Base-by-base conservation (phyloP, 208 protist species). In the Plasmodiophora brassicae region DNA sequence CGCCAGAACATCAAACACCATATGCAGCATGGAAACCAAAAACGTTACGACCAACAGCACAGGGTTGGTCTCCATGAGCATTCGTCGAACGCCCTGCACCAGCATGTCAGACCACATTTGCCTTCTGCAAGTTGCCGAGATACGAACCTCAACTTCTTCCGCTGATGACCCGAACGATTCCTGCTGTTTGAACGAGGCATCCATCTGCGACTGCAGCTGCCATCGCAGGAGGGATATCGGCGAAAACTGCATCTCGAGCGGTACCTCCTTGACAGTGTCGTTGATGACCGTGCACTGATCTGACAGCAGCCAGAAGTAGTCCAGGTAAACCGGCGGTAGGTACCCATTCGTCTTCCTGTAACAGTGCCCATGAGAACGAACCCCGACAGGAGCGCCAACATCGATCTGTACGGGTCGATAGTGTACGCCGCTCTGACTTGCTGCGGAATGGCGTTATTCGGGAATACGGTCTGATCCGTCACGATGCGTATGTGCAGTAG, bases 1-100 rank as follows among this genome's bases (percentile, higher is more conserved):
- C 1, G 98, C 98, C n/a, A 99, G 91, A 87, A 98, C 97, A 91
- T 99, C 97, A 89, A 99, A 99, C 28, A 90, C 85, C 54, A 95
- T 96, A 91, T 99, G 98, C 46, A 99, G 94, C 8, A 98, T 53
- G 8, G 96, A 96, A 20, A 99, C 96, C 38, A 96, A 57, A 8
- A 94, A 91, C 0, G 98, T 99, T 14, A 98, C 46, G 5, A 60
- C 95, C 0, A 99, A 92, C 20, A 99, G 91, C 45, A 92, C 94
- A 36, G 96, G 96, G 88, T 97, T 97, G n/a, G 95, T 98, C 1
- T 99, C 96, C 28, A 96, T 65, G 84, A 99, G 92, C 90, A 99
- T 98, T 50, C 94, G 87, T 45, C 86, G 85, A 22, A 93, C 53
- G 36, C 85, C 57, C 50, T 93, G 85, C 0, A 14, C 20, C 50